Base-by-base conservation (phyloP, 805 yeast species). In the Saccharomycopsis fermentans region DNA sequence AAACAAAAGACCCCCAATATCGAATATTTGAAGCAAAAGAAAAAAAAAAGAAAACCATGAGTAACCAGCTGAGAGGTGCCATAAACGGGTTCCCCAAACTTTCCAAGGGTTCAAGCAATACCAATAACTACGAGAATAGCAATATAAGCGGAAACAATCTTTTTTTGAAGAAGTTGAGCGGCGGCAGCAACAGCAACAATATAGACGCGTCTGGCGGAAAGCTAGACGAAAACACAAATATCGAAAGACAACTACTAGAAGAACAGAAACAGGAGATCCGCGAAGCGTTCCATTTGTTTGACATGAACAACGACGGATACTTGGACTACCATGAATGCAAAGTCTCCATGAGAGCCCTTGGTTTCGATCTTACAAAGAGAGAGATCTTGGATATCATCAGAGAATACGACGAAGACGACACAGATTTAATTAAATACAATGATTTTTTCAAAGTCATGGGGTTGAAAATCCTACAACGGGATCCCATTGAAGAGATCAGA, bases 301-400 rank as follows among this genome's bases (percentile, higher is more conserved):
- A 94, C 68, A 84, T 89, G 87, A 90, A 94, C 71, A 83, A 82
- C 60, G 98, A 94, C 69, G 96, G 97, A 3, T 80, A 77, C 63
- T 77, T 94, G 55, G 97, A 94, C 66, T 92, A 87, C 70, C 98
- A 94, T 67, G 98, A 92, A 66, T 75, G 90, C 63, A 91, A 90
- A 71, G 96, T 90, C 19, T 97, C 99, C 0, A 82, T 94, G 74
- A 75, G 96, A 57, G 99, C 99, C 0, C 76, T 94, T 47, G 98
- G 97, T 29, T 92, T 94, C 68, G 96, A 89, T 55, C 78, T 87
- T 65, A 73, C 86, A 32, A 83, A 90, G 65, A 79, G 83, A 62
- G 90, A 87, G 58, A 87, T 92, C 2, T 76, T 86, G 62, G 83
- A 83, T 54, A 79, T 90, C 24, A 84, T 94, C 53, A 86, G 83